Evolutionary conservation across 306 rosid genomes (phyloP).

Genomic region (Biancaea sappan): DNA sequence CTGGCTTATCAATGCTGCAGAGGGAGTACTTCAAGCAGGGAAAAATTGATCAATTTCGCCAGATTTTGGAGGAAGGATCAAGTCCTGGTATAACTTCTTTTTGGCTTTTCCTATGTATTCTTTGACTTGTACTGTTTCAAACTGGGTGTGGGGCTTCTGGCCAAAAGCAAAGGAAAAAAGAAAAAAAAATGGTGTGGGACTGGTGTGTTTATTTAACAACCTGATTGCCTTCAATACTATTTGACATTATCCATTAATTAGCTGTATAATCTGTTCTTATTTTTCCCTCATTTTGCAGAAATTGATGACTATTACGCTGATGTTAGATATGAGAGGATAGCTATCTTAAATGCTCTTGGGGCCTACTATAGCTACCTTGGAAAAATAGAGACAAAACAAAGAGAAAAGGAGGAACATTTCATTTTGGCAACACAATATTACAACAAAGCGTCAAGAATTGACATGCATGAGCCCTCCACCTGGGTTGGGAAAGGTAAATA

Average conservation of each 20-base stretch:
- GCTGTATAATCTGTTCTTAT: slow-evolving; percentile 15
- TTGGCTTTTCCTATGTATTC: slow-evolving; percentile 1
- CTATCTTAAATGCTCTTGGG: slow-evolving; percentile 93
- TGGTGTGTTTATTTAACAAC: slow-evolving; percentile 22
- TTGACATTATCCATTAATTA: slow-evolving; percentile 11
- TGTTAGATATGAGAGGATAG: slow-evolving; percentile 96
- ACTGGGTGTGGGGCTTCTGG: not conserved
- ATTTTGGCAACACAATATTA: slow-evolving; percentile 95
- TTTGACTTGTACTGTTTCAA: not conserved
- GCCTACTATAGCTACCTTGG: slow-evolving; percentile 97
- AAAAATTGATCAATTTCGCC: slow-evolving; percentile 85
- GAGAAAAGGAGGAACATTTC: slow-evolving; percentile 98
- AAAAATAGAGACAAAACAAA: slow-evolving; percentile 92
- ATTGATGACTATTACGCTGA: slow-evolving; percentile 98
- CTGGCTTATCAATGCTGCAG: slow-evolving; percentile 45
- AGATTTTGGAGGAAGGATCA: slow-evolving; percentile 94
- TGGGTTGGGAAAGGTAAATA: slow-evolving; percentile 96
- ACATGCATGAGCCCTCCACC: slow-evolving; percentile 96
- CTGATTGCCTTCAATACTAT: slow-evolving; percentile 21
- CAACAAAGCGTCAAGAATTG: slow-evolving; percentile 95
- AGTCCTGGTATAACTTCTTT: slow-evolving; percentile 73
- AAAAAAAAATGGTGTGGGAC: too few relatives aligned
- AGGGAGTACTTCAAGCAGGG: slow-evolving; percentile 99
- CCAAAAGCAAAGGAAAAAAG: too few relatives aligned
- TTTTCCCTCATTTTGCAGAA: slow-evolving; percentile 53